These are phyloP conservation scores for Erodium trifolium DNA, from an alignment of 441 rosid species.

Conservation along the genomic window DNA sequence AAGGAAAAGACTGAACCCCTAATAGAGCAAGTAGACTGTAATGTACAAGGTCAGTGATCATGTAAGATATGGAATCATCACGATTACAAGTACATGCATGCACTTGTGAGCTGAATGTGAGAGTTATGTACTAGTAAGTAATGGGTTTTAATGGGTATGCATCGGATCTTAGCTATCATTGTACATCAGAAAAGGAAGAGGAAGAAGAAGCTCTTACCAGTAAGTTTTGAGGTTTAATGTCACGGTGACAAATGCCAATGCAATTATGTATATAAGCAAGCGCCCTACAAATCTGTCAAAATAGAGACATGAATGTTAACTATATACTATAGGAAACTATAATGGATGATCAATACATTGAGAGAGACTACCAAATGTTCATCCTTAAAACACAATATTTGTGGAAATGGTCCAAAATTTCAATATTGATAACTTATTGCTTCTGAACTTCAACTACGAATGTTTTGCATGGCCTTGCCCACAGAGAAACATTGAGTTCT, in stretches of 20 bases:
- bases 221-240: slow-evolving; percentile 94
- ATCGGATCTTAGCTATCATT: not conserved
- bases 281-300: slow-evolving; percentile 81
- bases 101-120: not conserved
- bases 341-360: not conserved
- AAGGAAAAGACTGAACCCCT: too few relatives aligned
- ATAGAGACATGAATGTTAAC: not conserved
- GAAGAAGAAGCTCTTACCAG: slow-evolving; percentile 41
- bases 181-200: not conserved
- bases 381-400: too few relatives aligned
- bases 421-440: too few relatives aligned
- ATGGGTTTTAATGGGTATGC: not conserved
- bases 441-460: too few relatives aligned
- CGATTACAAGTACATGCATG: not conserved
- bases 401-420: too few relatives aligned
- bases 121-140: not conserved
- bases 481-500: too few relatives aligned
- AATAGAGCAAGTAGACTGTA: too few relatives aligned
- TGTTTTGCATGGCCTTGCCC: too few relatives aligned
- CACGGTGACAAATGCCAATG: slow-evolving; percentile 93
- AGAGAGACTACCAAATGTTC: not conserved
- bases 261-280: slow-evolving; percentile 84
- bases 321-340: not conserved
- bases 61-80: too few relatives aligned
- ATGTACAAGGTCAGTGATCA: too few relatives aligned